These are phyloP conservation scores for Lachancea dasiensis DNA, from an alignment of 805 yeast genomes.

Conservation along the genomic window DNA sequence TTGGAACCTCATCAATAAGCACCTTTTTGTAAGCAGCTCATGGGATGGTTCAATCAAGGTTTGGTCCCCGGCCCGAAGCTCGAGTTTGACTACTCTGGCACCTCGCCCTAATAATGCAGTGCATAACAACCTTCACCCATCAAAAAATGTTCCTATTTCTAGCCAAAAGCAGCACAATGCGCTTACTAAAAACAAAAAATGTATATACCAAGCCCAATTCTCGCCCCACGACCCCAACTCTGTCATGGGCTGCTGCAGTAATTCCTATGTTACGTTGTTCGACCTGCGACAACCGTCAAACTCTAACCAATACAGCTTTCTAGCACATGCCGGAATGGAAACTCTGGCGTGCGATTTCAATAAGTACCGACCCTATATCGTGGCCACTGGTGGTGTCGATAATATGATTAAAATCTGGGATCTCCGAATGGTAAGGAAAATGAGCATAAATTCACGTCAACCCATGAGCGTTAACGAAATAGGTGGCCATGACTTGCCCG, in stretches of 20 bases:
- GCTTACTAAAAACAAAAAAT: slow-evolving; percentile 40
- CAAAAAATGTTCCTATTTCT: slow-evolving; percentile 33
- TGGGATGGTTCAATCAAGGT: slow-evolving; percentile 90
- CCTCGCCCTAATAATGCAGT: slow-evolving; percentile 26
- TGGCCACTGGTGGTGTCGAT: slow-evolving; percentile 93
- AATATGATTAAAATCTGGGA: slow-evolving; percentile 84
- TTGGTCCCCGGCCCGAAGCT: slow-evolving; percentile 60
- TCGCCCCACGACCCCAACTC: slow-evolving; percentile 79
- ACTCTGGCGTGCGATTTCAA: slow-evolving; percentile 82
- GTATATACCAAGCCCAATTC: slow-evolving; percentile 74
- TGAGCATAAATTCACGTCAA: slow-evolving; percentile 36
- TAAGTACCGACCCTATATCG: slow-evolving; percentile 70
- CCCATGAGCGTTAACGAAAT: slow-evolving; percentile 72
- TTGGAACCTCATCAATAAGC: slow-evolving; percentile 69
- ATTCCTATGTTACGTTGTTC: slow-evolving; percentile 73
- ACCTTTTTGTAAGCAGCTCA: slow-evolving; percentile 65
- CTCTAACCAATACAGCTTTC: slow-evolving; percentile 46
- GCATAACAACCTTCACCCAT: slow-evolving; percentile 21
- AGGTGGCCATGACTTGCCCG: slow-evolving; percentile 84
- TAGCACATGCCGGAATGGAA: slow-evolving; percentile 79
- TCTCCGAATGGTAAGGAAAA: slow-evolving; percentile 54
- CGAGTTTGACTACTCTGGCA: slow-evolving; percentile 52
- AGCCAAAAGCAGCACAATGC: slow-evolving; percentile 31
- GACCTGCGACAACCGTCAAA: slow-evolving; percentile 70
- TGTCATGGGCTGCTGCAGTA: slow-evolving; percentile 62